Conservation (phyloP, 345 rosid species). For the Isatis tinctoria region DNA sequence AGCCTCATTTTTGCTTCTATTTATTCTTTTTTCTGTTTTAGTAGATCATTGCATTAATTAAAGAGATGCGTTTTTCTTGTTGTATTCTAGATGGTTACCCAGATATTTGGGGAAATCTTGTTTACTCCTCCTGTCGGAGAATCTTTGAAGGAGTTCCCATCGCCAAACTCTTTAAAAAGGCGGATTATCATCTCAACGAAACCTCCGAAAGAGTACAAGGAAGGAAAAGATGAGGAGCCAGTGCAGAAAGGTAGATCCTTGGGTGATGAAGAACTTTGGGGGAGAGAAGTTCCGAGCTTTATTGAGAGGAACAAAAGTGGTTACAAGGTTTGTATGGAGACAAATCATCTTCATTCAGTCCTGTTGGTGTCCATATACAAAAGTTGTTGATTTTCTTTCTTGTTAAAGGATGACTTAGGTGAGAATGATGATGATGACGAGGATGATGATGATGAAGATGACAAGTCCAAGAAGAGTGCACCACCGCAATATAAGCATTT, state of each 20-base stretch:
- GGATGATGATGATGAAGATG: conserved; percentile 26
- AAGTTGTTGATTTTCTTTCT: not conserved
- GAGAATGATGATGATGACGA: conserved; percentile 34
- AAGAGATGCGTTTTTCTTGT: conserved; percentile 5
- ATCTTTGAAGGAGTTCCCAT: conserved; percentile 65
- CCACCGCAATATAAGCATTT: conserved; percentile 40
- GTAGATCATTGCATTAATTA: not conserved
- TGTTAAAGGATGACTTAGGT: conserved; percentile 41
- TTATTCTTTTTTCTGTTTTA: not conserved
- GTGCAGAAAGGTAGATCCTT: conserved; percentile 39
- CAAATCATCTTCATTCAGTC: conserved; percentile 1
- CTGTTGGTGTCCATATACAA: conserved; percentile 9
- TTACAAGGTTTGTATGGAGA: conserved; percentile 10
- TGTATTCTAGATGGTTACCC: conserved; percentile 59
- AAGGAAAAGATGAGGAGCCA: conserved; percentile 24
- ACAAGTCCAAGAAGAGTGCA: conserved; percentile 27
- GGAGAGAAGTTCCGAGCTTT: conserved; percentile 61
- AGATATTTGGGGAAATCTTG: conserved; percentile 72
- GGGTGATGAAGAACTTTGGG: conserved; percentile 73
- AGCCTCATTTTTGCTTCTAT: conserved; percentile 1
- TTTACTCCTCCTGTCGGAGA: conserved; percentile 60
- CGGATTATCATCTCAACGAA: conserved; percentile 74
- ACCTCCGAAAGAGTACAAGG: conserved; percentile 76
- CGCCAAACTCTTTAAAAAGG: conserved; percentile 58
- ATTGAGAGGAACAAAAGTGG: conserved; percentile 22